Percentiles rank a stretch among this genome's conserved stretches.
These are phyloP conservation scores for Casuarina cunninghamiana DNA, from an alignment of 306 rosid genomes.

Conservation along the genomic window DNA sequence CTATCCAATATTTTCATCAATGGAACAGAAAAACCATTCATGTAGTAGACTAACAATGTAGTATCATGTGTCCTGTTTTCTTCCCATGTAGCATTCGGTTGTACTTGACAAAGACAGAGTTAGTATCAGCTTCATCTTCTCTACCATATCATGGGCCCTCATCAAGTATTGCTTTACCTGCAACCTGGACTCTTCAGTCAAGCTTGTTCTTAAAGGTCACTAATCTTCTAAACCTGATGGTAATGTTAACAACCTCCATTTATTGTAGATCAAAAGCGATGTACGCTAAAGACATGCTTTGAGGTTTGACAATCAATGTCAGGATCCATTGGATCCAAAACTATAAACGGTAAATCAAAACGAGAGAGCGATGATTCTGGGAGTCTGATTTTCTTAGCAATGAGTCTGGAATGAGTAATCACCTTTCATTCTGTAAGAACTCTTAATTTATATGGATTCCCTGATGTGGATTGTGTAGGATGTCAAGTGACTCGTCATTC, in stretches of 20 bases:
- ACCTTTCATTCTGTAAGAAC: no score
- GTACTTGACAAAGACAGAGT: constrained; percentile 81
- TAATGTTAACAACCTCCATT: constrained; percentile 67
- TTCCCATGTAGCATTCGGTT: constrained; percentile 93
- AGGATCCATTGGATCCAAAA: constrained; percentile 99
- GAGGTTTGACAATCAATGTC: constrained; percentile 88
- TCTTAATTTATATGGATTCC: no score
- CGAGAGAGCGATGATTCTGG: constrained; percentile 98
- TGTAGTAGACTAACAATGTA: background rate
- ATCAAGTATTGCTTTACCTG: constrained; percentile 67
- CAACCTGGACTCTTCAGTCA: constrained; percentile 26
- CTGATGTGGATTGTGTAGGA: no score
- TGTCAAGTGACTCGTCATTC: no score
- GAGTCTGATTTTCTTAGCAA: constrained; percentile 92
- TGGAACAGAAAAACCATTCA: background rate
- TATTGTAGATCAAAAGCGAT: constrained; percentile 72
- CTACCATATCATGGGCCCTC: constrained; percentile 75
- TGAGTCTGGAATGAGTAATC: constrained; percentile 25
- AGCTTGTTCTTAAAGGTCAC: constrained; percentile 16
- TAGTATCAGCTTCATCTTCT: constrained; percentile 82
- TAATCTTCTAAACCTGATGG: constrained; percentile 22
- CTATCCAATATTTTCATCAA: constrained; percentile 3
- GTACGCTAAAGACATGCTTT: constrained; percentile 91
- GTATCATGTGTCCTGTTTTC: constrained; percentile 31
- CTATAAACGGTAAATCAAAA: constrained; percentile 90